Conservation (phyloP, 495 filamentous ascomycete genomes). For the Aspergillus egyptiacus region DNA sequence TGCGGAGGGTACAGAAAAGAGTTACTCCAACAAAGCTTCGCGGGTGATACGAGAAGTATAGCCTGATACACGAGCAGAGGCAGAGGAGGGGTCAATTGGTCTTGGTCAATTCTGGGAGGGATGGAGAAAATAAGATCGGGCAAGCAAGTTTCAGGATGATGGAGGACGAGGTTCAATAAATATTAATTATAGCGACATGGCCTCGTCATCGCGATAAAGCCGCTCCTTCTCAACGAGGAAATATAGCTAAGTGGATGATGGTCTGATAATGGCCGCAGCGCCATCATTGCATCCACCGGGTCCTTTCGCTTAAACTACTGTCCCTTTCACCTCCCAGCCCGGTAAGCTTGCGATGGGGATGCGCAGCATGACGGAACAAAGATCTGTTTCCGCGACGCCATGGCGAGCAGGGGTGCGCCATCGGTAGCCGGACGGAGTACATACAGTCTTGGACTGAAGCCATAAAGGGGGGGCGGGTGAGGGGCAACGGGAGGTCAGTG, state of each 20-base stretch:
- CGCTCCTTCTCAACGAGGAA: conserved; percentile 11
- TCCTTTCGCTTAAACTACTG: conserved; percentile 22
- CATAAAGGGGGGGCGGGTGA: conserved; percentile 16
- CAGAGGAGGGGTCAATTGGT: background rate
- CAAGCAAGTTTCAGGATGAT: background rate
- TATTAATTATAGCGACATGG: conserved; percentile 13
- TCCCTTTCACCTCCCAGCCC: conserved; percentile 26
- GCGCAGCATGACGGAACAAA: conserved; percentile 16
- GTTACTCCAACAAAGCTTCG: conserved; percentile 1
- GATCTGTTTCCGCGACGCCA: conserved; percentile 15
- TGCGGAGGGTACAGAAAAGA: background rate
- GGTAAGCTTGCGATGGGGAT: conserved; percentile 17
- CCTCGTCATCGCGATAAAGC: conserved; percentile 11
- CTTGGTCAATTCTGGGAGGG: conserved; percentile 1
- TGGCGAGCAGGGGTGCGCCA: conserved; percentile 21
- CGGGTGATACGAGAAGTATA: conserved; percentile 8
- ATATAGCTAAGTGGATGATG: conserved; percentile 16
- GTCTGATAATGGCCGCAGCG: conserved; percentile 20
- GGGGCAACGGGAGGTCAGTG: conserved; percentile 17
- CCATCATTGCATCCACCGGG: conserved; percentile 20
- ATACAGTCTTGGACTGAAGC: conserved; percentile 17
- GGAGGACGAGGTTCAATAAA: conserved; percentile 15
- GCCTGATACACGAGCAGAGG: background rate
- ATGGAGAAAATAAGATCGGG: conserved; percentile 9
- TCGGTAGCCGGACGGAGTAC: conserved; percentile 16